These are phyloP conservation scores for Fusarium sp. DNA, from an alignment of 2,329 filamentous ascomycete species.

Conservation along the genomic window DNA sequence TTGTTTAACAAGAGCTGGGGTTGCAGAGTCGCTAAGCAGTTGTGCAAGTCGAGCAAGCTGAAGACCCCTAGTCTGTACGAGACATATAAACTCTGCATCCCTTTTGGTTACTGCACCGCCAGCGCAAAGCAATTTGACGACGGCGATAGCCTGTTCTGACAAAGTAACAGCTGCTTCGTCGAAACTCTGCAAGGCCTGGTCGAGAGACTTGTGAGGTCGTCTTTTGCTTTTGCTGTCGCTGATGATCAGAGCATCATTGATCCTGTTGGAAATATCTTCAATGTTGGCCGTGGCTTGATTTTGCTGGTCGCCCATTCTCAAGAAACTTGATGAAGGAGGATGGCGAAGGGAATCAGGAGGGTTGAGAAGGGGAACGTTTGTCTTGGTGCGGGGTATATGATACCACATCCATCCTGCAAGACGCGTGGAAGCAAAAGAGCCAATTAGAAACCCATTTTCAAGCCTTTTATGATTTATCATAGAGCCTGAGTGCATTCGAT, in stretches of 20 bases:
- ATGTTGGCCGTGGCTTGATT: accelerated
- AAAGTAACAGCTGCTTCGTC: background rate
- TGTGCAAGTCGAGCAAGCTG: background rate
- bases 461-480: background rate
- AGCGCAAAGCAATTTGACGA: accelerated
- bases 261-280: accelerated
- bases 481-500: no score
- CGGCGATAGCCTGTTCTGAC: background rate
- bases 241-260: background rate
- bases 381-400: background rate
- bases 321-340: background rate
- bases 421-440: background rate
- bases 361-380: accelerated
- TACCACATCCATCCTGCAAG: background rate
- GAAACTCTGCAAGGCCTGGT: accelerated
- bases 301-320: background rate
- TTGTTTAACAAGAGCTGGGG: background rate
- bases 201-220: background rate
- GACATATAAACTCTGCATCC: background rate
- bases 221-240: accelerated
- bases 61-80: accelerated
- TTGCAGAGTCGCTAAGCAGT: background rate
- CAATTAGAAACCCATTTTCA: background rate
- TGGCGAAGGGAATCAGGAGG: background rate
- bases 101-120: accelerated